Evolutionary conservation across 2,329 filamentous ascomycete species (phyloP), one percentile per base, ranked within the genome.

Genomic region (Hypoxylon sp.): DNA sequence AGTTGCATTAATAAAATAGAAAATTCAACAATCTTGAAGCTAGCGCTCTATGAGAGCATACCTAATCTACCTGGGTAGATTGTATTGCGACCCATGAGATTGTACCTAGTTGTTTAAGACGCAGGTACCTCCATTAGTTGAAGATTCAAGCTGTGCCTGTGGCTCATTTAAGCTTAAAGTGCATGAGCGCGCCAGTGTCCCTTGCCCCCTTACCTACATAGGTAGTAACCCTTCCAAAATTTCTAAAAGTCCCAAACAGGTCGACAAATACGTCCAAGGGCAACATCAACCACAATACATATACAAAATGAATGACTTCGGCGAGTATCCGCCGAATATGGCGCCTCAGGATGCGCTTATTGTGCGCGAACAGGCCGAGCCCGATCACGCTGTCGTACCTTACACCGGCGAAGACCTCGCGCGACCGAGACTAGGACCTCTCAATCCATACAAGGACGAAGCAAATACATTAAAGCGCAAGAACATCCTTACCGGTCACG

Each of bases 401-500:
- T 91, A 91, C 76, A 90, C 90, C n/a, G 91, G 90, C 72, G 89
- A 92, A 72, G 90, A 93, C 74, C 83, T 95, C 43, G 86, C 88
- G 50, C 86, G 89, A 64, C 87, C 91, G 0, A 81, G 83, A 7
- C 80, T 90, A 65, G 93, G 93, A 0, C 93, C 93, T 36, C 81
- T 85, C 23, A 95, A 95, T 75, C 93, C 93, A 0, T 95, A 93
- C 80, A 90, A 89, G 77, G 85, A 90, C 71, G 85, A 89, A 28
- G 80, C 84, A 19, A 87, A 82, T 52, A 80, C 81, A 1, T 78
- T 89, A 65, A 95, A 94, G 80, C 89, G 92, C 66, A 95, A 94
- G 77, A 95, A 94, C 68, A 86, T 94, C 1, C 85, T 93, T 10
- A 98, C 96, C 0, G 96, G 96, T 10, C 91, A 88, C 74, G 96